Evolutionary conservation across 371 early-diverging fungal genomes (phyloP), one percentile per base, ranked within the genome.

Genomic region (Mortierella sp.): DNA sequence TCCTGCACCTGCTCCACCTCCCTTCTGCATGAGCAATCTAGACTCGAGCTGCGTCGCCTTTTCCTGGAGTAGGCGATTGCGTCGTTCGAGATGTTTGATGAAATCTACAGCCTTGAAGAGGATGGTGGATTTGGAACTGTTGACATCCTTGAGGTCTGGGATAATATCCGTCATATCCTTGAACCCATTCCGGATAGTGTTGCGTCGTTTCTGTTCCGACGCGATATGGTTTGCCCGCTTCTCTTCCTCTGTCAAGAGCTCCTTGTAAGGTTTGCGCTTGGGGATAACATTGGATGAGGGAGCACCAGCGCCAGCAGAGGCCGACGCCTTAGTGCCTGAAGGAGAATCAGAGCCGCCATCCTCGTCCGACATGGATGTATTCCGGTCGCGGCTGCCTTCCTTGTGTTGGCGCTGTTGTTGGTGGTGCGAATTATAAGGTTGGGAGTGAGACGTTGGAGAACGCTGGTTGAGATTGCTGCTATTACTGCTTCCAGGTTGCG

Each of bases 141-240:
- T 91, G n/a, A 90, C 83, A 44, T 91, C 91, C 50, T 89, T 91
- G 52, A 97, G 89, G 2, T 83, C 84, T 10, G 88, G 88, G 28
- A 87, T 87, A 44, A 87, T 81, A 13, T 87, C 88, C 11, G 84
- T 84, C 81, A 87, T 83, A 70, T 87, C 84, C 75, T 87, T 87
- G 79, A 87, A 87, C 10, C 88, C 88, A 31, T 76, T 84, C 8
- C 88, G 84, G 70, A 87, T 87, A 26, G 88, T 87, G 55, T 87
- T 87, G 24, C 88, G 52, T 19, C 88, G 79, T 48, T 87, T 87
- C 57, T 87, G 88, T 54, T 87, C 88, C 0, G 88, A 87, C 0
- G 87, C 87, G 70, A 98, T 98, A 88, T 98, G 99, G 89, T 98
- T 98, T 8, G 97, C 95, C 76, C 96, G 94, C 88, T 98, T 98